phyloP scores from a whole-genome alignment of 208 protist species.

The Trypanosoma boissoni region DNA sequence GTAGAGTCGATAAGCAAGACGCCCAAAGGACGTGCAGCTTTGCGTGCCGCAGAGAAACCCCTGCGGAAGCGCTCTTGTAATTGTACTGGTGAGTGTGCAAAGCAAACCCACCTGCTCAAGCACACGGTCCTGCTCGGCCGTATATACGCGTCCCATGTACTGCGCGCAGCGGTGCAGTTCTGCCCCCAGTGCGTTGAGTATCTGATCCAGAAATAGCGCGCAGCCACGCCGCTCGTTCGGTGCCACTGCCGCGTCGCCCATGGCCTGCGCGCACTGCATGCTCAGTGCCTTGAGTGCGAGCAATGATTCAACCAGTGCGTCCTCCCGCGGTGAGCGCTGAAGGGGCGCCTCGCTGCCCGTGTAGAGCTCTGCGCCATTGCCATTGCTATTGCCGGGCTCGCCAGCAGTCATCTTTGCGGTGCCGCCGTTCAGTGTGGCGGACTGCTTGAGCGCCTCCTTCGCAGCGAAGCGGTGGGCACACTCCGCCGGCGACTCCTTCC shows the following conservation, averaged over 20 bases:
- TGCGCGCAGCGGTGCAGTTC: slow-evolving; percentile 25
- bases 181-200: slow-evolving; percentile 23
- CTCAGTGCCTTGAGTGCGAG: slow-evolving; percentile 39
- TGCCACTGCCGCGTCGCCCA: slow-evolving; percentile 20
- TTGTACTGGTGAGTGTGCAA: slow-evolving; percentile 33
- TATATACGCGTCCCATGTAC: slow-evolving; percentile 5
- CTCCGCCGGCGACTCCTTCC: slow-evolving; percentile 18
- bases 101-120: slow-evolving; percentile 40
- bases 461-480: slow-evolving; percentile 15
- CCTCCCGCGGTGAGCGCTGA: slow-evolving; percentile 28
- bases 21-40: neutral
- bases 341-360: slow-evolving; percentile 19
- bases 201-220: slow-evolving; percentile 24
- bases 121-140: slow-evolving; percentile 17
- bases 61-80: slow-evolving; percentile 34
- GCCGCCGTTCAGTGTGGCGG: neutral
- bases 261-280: slow-evolving; percentile 32
- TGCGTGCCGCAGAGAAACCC: slow-evolving; percentile 13
- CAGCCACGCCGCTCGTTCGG: slow-evolving; percentile 26
- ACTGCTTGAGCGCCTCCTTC: slow-evolving; percentile 5
- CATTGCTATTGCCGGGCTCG: neutral
- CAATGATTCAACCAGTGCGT: slow-evolving; percentile 29
- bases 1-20: slow-evolving; percentile 24
- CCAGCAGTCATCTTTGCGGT: neutral
- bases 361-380: slow-evolving; percentile 8